A percentile compares a stretch with the other conserved stretches of the same genome.
These are phyloP conservation scores for Trichoderma harzianum DNA, from an alignment of 2,329 filamentous ascomycete genomes.

Conservation along the genomic window DNA sequence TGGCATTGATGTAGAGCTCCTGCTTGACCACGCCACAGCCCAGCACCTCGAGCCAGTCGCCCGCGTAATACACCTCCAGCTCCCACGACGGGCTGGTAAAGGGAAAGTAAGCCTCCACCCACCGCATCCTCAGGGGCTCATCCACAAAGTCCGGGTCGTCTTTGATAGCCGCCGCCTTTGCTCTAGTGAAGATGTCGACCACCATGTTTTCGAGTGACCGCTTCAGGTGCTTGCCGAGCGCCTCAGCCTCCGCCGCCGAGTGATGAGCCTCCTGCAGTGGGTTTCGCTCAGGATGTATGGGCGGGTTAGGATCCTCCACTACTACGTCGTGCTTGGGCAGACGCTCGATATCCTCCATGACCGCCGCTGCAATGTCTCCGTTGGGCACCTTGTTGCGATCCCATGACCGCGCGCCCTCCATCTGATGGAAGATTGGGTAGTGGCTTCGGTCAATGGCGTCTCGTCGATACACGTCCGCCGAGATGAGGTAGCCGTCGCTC, in stretches of 20 bases:
- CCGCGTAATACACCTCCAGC: constrained; percentile 90
- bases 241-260: constrained; percentile 71
- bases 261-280: constrained; percentile 74
- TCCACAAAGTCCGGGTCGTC: constrained; percentile 49
- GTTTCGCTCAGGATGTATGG: constrained; percentile 74
- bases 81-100: constrained; percentile 97
- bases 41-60: constrained; percentile 92
- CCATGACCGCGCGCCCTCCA: constrained; percentile 94
- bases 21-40: constrained; percentile 92
- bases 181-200: constrained; percentile 79
- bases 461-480: constrained; percentile 90
- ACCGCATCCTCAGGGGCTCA: constrained; percentile 80
- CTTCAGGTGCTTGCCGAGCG: constrained; percentile 82
- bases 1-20: constrained; percentile 72
- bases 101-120: constrained; percentile 97
- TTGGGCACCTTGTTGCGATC: constrained; percentile 60
- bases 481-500: constrained; percentile 80
- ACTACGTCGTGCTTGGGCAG: constrained; percentile 71
- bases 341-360: constrained; percentile 66
- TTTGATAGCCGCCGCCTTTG: constrained; percentile 60
- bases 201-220: constrained; percentile 85
- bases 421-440: constrained; percentile 97
- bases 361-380: constrained; percentile 59
- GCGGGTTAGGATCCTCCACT: constrained; percentile 80
- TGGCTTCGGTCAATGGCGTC: constrained; percentile 94